Base-by-base conservation (phyloP, 1,284 basidiomycete species). In the Boletus calvinii region DNA sequence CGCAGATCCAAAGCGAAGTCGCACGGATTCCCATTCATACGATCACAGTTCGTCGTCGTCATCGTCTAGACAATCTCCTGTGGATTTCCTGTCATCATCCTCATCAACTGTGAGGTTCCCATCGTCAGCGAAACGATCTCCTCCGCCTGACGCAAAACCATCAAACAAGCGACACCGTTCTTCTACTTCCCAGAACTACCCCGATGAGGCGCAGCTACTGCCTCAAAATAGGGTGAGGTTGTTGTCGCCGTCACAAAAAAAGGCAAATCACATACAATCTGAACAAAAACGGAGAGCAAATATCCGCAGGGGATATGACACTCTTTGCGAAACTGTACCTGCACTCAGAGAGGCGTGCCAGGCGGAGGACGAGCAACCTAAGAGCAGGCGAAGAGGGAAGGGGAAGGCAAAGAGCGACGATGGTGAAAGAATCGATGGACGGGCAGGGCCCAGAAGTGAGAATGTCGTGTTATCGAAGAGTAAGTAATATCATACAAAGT, bases 271-370 rank as follows among this genome's bases (percentile, higher is more conserved):
- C 65, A 95, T 95, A 58, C 90, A 93, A 60, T 88, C 84, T 6
- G 87, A 90, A 71, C 92, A 94, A 73, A 94, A 94, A 70, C 82
- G 93, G 22, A 80, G 93, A n/a, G 91, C 91, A 18, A 94, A 94
- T 59, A 95, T 95, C 46, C 79, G 92, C 13, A 76, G 85, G 46
- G 93, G 92, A 5, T 95, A 95, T 67, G 93, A 94, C 63, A 79
- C 88, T 15, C 76, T 95, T 0, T 92, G 90, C 64, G 85, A 85
- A 18, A 80, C 82, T 32, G 84, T 94, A 0, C 91, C 92, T n/a
- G 76, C 87, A 6, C 74, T 94, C 43, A 74, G 84, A 22, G 88
- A 89, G 61, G 90, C 90, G 0, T 89, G 92, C 46, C 72, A 77
- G 49, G 77, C 74, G 41, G 85, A 87, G 56, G 78, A 77, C 51